Evolutionary conservation across 169 alveolate species (phyloP).

Genomic region (Perkinsus olseni): DNA sequence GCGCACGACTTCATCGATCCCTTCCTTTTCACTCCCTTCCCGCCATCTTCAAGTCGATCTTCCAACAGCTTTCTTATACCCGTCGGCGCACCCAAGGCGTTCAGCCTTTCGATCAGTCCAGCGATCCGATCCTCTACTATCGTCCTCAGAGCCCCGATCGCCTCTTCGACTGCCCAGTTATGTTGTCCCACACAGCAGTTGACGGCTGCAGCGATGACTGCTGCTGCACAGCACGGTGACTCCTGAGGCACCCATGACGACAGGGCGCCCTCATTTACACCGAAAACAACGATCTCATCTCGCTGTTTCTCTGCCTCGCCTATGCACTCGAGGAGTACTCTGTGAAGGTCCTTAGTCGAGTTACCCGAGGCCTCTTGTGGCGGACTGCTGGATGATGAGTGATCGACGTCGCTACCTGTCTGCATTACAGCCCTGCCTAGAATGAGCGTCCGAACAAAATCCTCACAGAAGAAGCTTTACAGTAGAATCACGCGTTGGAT

Average conservation of each 20-base stretch:
- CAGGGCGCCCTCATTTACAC: not conserved
- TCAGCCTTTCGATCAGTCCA: not conserved
- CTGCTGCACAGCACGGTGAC: not conserved
- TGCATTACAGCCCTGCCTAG: too few relatives aligned
- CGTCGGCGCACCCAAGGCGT: too few relatives aligned
- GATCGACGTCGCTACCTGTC: too few relatives aligned
- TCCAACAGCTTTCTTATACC: too few relatives aligned
- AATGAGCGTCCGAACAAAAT: too few relatives aligned
- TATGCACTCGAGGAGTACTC: not conserved
- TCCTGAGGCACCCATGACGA: not conserved
- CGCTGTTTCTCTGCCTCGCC: not conserved
- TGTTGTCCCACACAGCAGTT: not conserved
- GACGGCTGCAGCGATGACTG: not conserved
- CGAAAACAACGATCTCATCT: not conserved
- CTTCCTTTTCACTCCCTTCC: too few relatives aligned
- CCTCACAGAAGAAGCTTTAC: too few relatives aligned
- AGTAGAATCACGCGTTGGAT: too few relatives aligned
- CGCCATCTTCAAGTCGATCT: too few relatives aligned
- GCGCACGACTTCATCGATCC: too few relatives aligned
- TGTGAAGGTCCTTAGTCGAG: not conserved
- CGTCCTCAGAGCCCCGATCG: not conserved
- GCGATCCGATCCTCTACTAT: not conserved
- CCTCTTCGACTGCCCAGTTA: not conserved
- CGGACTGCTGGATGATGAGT: too few relatives aligned
- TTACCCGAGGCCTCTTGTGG: too few relatives aligned